Evolutionary conservation across 768 basidiomycete genomes (phyloP), one percentile per base, ranked within the genome.

Genomic region (Phanerochaete sordida): DNA sequence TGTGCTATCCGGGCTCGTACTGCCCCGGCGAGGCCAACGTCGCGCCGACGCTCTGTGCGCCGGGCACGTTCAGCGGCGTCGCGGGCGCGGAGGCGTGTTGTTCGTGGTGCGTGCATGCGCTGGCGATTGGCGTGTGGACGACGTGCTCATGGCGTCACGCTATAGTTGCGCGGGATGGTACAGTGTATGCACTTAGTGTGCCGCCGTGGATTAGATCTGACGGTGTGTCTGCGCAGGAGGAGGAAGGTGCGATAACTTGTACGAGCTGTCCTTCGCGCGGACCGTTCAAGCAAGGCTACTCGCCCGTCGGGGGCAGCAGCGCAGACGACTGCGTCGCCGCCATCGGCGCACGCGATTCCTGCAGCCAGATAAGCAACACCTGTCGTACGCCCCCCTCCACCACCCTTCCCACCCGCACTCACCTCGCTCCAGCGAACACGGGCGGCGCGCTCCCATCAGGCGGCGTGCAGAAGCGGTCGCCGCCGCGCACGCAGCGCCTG

Each of bases 11-110:
- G 11, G 68, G 65, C 5, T 53, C 65, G 19, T 58, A 62, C 31
- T 68, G 68, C 59, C 62, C 64, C 47, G 62, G 62, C 8, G n/a
- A 59, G 6, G 60, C 62, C 4, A 62, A 63, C 46, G 52, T 58
- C 3, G 11, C 7, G 19, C 64, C 63, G 26, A 28, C n/a, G 11
- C 56, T 46, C 24, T 68, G 66, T 50, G 56, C 49, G 4, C 55
- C 56, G 5, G 66, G 66, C 1, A 60, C 63, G 31, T 69, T 66
- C 57, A 59, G 43, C 44, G 24, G 31, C 13, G 24, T 52, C 2
- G 26, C 57, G 24, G 65, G 67, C 24, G 65, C 65, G 4, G 66
- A 65, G 27, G 19, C 63, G 21, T 68, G 65, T 48, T 68, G 65
- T 43, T 23, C 24, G 3, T 68, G 65, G 66, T 67, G 35, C 51